These are phyloP conservation scores for Mucor irregularis DNA, from an alignment of 371 early-diverging fungal genomes.

Conservation along the genomic window DNA sequence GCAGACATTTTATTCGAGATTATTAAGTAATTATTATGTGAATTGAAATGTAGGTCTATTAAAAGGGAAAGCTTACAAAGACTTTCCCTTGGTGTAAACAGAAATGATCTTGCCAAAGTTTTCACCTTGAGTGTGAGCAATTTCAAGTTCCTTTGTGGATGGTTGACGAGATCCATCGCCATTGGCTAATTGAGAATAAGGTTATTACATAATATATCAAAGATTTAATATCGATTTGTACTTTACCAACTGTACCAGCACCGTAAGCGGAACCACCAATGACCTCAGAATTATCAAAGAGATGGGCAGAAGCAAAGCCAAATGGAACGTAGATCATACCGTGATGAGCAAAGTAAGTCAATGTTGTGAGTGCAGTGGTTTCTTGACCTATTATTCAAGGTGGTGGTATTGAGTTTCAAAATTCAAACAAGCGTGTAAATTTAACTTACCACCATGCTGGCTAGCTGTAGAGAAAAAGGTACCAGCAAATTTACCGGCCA, in stretches of 20 bases:
- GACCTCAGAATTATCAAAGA: conserved; percentile 43
- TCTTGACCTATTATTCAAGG: too few relatives aligned
- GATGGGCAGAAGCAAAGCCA: conserved; percentile 51
- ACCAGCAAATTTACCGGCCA: conserved; percentile 72
- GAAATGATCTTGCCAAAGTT: conserved; percentile 51
- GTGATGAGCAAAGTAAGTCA: conserved; percentile 77
- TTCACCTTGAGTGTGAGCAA: conserved; percentile 64
- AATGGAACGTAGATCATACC: conserved; percentile 84
- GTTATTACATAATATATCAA: too few relatives aligned
- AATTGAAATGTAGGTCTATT: too few relatives aligned
- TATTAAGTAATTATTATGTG: too few relatives aligned
- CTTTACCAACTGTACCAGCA: conserved; percentile 64
- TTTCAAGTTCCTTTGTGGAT: conserved; percentile 54
- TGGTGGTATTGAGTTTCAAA: too few relatives aligned
- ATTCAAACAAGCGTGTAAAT: too few relatives aligned
- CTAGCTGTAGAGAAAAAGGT: conserved; percentile 73
- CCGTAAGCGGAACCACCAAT: conserved; percentile 78
- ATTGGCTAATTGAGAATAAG: too few relatives aligned
- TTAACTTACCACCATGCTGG: conserved; percentile 72
- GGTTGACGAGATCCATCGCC: conserved; percentile 67
- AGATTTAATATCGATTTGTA: too few relatives aligned
- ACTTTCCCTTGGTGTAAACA: conserved; percentile 15
- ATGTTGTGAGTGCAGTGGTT: conserved; percentile 63
- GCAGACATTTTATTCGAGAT: too few relatives aligned
- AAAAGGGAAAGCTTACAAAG: too few relatives aligned